Evolutionary conservation across 257 asterid genomes (phyloP), one percentile per base, ranked within the genome.

Genomic region (Gentiana macrophylla): DNA sequence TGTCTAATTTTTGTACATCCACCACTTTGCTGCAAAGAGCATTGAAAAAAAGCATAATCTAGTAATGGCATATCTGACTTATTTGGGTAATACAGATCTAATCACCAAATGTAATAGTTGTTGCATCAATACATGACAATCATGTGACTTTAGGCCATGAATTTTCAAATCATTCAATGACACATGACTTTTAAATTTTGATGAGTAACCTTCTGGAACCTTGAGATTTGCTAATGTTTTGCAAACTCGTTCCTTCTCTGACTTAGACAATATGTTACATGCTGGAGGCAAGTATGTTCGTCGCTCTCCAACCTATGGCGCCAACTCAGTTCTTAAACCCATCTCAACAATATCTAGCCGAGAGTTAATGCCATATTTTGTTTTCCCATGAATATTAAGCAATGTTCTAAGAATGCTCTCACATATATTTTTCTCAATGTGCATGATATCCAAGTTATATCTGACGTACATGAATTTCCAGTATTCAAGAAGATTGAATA

Each of bases 51-150:
- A 15, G 24, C 0, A 15, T 15, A 15, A 15, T 15, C 24, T 15
- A 15, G 24, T 15, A 15, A 15, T 15, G 24, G 53, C 3, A 2
- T 10, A 0, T 41, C 63, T 32, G 0, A 59, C 43, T 1, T 12
- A 3, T 2, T 3, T 10, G 1, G 34, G 36, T 11, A 59, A 10
- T 5, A 8, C 1, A 1, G 6, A 45, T 2, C 24, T 32, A 6
- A 59, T 6, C 12, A 53, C 54, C 2, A 59, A 8, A 2, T 32
- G 54, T 8, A 59, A 12, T 24, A 59, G 4, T 6, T 44, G 32
- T 46, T 47, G 43, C 11, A 59, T 32, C 2, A 59, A 44, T 4
- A 59, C 45, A 4, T 59, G 45, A n/a, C 48, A 49, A 35, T 60
- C 56, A 60, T 49, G 64, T 7, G 48, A 49, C 5, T 60, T 60